Evolutionary conservation across 164 flowering plant species (phyloP), one percentile per base, ranked within the genome.

Genomic region (Stephania cephalantha): DNA sequence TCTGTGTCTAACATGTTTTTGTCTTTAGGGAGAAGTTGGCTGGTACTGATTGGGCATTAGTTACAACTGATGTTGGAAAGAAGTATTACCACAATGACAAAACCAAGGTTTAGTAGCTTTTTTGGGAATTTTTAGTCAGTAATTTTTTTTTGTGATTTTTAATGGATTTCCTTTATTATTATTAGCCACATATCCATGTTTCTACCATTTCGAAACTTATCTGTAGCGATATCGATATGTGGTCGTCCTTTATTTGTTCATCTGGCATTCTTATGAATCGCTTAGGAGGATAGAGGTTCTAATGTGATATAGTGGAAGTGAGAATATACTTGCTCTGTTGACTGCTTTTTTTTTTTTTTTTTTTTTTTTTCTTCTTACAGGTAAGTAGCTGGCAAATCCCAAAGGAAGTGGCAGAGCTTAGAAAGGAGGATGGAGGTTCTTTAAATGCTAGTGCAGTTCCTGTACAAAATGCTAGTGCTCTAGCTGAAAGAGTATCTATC

Each of bases 321-420:
- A 35, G 44, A 6, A 68, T n/a, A 29, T 45, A 31, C 42, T 68
- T 68, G 46, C 31, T 68, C 8, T 46, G 48, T 5, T 68, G 44
- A 17, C 46, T 67, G 48, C 31, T 55, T 71, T 71, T 79, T 68
- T 74, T 9, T 25, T 25, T 25, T 25, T 25, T 25, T 25, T 25
- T 25, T 25, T 0, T 9, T 25, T 25, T 25, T 25, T 25, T 25
- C 0, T 25, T 25, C 0, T 0, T 63, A 78, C 72, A 96, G 99
- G 75, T 88, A 55, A 96, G 97, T 84, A 90, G 98, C 84, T 96
- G 99, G 99, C 97, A 96, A 82, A 78, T 96, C 52, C 99, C 99
- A 10, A 31, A 66, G 46, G 99, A 92, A 80, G 93, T 96, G 67
- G 78, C 86, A 18, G 98, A 91, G 77, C 78, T 88, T 81, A 87